These are phyloP conservation scores for Protea cynaroides DNA, from an alignment of 164 flowering plant species.

Conservation along the genomic window DNA sequence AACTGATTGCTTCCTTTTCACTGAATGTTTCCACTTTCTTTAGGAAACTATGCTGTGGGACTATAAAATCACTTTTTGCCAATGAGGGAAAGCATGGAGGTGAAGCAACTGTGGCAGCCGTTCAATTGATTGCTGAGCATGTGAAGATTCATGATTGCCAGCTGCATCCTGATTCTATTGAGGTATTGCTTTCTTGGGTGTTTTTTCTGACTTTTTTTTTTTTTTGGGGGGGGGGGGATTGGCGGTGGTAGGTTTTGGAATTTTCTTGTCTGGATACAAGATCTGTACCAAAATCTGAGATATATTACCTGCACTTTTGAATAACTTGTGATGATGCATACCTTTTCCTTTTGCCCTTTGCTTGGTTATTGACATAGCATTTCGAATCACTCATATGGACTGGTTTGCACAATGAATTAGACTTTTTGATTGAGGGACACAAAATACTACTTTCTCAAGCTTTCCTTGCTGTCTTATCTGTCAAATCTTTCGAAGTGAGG, in stretches of 20 bases:
- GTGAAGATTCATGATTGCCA: conserved; percentile 74
- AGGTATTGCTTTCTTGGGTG: conserved; percentile 38
- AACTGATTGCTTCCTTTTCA: not conserved
- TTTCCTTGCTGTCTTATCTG: no score
- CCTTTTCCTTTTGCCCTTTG: not conserved
- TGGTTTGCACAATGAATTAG: not conserved
- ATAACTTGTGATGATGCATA: not conserved
- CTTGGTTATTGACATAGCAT: not conserved
- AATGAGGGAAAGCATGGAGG: conserved; percentile 96
- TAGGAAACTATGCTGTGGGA: conserved; percentile 78
- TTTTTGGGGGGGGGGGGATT: not conserved
- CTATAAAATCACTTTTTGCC: conserved; percentile 72
- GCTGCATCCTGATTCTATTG: conserved; percentile 84
- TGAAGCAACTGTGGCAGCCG: conserved; percentile 85
- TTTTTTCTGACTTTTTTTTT: not conserved
- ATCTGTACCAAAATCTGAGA: no score
- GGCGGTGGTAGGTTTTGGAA: no score
- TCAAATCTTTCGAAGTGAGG: no score
- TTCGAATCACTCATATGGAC: no score
- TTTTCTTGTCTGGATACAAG: no score
- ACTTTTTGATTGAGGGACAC: not conserved
- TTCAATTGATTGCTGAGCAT: conserved; percentile 64
- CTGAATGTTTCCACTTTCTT: not conserved
- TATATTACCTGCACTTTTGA: no score
- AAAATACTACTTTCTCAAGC: no score